Conservation (phyloP, 768 basidiomycete genomes). For the Agaricus subrufescens region DNA sequence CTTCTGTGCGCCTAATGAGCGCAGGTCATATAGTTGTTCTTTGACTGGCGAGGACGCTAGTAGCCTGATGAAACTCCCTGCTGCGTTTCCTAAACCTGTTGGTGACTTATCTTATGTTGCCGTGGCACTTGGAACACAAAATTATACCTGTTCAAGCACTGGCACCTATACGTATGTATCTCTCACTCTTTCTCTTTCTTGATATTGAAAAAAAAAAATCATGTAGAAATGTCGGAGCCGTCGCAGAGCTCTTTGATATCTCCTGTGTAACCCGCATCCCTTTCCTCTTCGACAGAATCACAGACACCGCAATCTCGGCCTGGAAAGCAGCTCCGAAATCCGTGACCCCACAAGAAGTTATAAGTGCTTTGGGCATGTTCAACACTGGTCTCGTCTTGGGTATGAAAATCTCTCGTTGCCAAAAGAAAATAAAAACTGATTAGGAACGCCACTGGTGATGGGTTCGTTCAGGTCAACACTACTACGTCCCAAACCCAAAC, state of each 20-base stretch:
- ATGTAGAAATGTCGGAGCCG: conserved; percentile 40
- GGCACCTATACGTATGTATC: conserved; percentile 44
- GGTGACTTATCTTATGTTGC: conserved; percentile 33
- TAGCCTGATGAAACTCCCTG: conserved; percentile 19
- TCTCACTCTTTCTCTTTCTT: not conserved
- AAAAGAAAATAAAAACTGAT: too few relatives aligned
- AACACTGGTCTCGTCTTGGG: conserved; percentile 25
- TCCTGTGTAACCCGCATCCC: conserved; percentile 38
- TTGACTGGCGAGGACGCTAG: conserved; percentile 17
- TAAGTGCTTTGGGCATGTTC: conserved; percentile 12
- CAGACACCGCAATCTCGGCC: conserved; percentile 18
- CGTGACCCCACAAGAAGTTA: conserved; percentile 14
- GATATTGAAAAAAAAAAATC: not conserved
- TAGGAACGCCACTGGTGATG: too few relatives aligned
- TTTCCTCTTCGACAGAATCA: conserved; percentile 19
- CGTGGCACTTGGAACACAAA: conserved; percentile 47
- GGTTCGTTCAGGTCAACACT: conserved; percentile 39
- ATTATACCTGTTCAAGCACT: conserved; percentile 45
- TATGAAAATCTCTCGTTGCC: conserved; percentile 3
- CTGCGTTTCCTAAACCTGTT: conserved; percentile 30
- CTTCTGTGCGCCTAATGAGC: not conserved
- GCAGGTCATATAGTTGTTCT: too few relatives aligned
- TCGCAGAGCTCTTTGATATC: conserved; percentile 52
- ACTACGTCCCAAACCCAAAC: conserved; percentile 47
- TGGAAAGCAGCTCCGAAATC: conserved; percentile 18